Evolutionary conservation across 345 rosid genomes (phyloP).

Genomic region (Noccaea caerulescens): DNA sequence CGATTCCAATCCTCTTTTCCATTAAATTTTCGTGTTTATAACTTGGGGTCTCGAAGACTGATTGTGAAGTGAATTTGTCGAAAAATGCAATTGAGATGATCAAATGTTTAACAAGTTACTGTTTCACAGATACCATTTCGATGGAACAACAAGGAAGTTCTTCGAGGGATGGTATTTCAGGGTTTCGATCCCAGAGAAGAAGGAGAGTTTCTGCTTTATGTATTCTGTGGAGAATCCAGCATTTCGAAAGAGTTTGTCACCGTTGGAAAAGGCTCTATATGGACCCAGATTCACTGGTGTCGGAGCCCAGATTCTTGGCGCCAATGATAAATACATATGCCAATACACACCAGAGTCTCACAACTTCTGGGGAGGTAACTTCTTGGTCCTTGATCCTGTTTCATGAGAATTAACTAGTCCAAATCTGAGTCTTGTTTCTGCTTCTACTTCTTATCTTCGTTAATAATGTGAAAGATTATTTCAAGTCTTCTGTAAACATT

Average conservation of each 20-base stretch:
- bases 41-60: background rate
- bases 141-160: slow-evolving; percentile 71
- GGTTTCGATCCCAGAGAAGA: slow-evolving; percentile 81
- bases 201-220: slow-evolving; percentile 95
- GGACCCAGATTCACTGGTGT: slow-evolving; percentile 85
- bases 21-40: background rate
- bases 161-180: slow-evolving; percentile 98
- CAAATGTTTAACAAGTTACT: background rate
- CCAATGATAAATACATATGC: slow-evolving; percentile 80
- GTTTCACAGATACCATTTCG: slow-evolving; percentile 74
- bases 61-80: background rate
- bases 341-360: slow-evolving; percentile 68
- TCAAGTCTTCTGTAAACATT: background rate
- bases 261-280: slow-evolving; percentile 57
- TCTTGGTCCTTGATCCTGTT: slow-evolving; percentile 4
- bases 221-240: slow-evolving; percentile 88
- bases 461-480: background rate
- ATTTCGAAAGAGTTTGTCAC: slow-evolving; percentile 55
- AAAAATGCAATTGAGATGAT: background rate
- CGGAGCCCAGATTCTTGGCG: slow-evolving; percentile 95
- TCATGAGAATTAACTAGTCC: background rate
- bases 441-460: background rate
- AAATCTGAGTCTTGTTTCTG: slow-evolving; percentile 7
- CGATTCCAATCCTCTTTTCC: background rate
- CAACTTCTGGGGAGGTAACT: slow-evolving; percentile 94